Percentiles rank a stretch among this genome's conserved stretches.
These are phyloP conservation scores for Adansonia madagascariensis DNA, from an alignment of 441 rosid species.

Conservation along the genomic window DNA sequence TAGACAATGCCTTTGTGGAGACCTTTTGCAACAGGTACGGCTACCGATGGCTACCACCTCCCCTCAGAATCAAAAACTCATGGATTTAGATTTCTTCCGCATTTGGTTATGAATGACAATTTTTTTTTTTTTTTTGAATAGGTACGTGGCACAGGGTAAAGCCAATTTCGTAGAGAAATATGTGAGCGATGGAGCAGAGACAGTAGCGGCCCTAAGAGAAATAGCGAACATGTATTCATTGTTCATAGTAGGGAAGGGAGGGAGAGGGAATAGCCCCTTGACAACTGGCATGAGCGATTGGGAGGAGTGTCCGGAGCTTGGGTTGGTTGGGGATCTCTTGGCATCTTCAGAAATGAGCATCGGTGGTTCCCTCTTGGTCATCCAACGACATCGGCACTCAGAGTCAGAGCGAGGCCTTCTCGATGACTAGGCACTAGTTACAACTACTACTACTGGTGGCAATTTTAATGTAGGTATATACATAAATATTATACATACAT, in stretches of 20 bases:
- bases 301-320: constrained; percentile 81
- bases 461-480: not conserved
- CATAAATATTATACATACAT: not conserved
- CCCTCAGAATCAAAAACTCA: too few species aligned
- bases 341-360: constrained; percentile 56
- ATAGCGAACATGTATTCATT: constrained; percentile 47
- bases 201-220: constrained; percentile 41
- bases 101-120: too few species aligned
- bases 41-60: too few species aligned
- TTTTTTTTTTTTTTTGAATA: constrained; percentile 2
- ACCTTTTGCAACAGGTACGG: constrained; percentile 60
- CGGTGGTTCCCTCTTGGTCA: constrained; percentile 53
- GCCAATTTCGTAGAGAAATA: constrained; percentile 48
- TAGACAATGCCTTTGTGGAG: constrained; percentile 53
- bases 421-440: not conserved
- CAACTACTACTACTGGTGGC: not conserved
- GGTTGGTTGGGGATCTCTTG: constrained; percentile 59
- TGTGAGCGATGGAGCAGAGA: constrained; percentile 46
- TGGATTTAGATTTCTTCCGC: too few species aligned
- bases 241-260: constrained; percentile 63
- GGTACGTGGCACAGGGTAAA: constrained; percentile 50
- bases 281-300: constrained; percentile 65
- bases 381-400: constrained; percentile 50
- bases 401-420: not conserved
- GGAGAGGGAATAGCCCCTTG: constrained; percentile 45